Conservation (phyloP, 2,329 filamentous ascomycete genomes). For the Rachicladosporium sp. region DNA sequence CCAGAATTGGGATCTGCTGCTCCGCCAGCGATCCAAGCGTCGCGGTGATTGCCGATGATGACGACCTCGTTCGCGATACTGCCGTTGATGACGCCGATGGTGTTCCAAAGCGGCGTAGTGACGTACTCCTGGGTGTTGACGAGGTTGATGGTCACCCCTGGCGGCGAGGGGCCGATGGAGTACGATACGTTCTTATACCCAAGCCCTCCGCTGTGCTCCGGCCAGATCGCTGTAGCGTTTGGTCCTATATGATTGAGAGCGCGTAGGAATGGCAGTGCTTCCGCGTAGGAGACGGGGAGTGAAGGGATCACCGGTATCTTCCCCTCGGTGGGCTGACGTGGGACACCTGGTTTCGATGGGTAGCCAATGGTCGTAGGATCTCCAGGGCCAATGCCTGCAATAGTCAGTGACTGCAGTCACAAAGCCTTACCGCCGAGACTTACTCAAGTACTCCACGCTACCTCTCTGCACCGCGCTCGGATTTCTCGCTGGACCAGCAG, state of each 20-base stretch:
- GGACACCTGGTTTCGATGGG: slow-evolving; percentile 78
- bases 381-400: slow-evolving; percentile 44
- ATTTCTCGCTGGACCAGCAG: slow-evolving; percentile 73
- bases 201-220: slow-evolving; percentile 49
- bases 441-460: slow-evolving; percentile 53
- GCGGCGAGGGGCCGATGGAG: slow-evolving; percentile 71
- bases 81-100: slow-evolving; percentile 85
- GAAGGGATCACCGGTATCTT: slow-evolving; percentile 78
- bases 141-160: slow-evolving; percentile 44
- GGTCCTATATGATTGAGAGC: slow-evolving; percentile 83
- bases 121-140: slow-evolving; percentile 39
- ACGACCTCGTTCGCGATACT: slow-evolving; percentile 74
- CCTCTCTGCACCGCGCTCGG: slow-evolving; percentile 84
- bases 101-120: slow-evolving; percentile 49
- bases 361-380: slow-evolving; percentile 91
- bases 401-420: slow-evolving; percentile 2
- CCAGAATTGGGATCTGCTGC: slow-evolving; percentile 75
- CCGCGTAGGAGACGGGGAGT: slow-evolving; percentile 75
- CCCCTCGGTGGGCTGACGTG: slow-evolving; percentile 56
- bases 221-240: slow-evolving; percentile 66
- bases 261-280: slow-evolving; percentile 77
- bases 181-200: slow-evolving; percentile 72
- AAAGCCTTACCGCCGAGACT: slow-evolving; percentile 7
- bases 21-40: slow-evolving; percentile 81
- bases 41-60: slow-evolving; percentile 81